Evolutionary conservation across 306 rosid genomes (phyloP).

Genomic region (Quercus wislizeni): DNA sequence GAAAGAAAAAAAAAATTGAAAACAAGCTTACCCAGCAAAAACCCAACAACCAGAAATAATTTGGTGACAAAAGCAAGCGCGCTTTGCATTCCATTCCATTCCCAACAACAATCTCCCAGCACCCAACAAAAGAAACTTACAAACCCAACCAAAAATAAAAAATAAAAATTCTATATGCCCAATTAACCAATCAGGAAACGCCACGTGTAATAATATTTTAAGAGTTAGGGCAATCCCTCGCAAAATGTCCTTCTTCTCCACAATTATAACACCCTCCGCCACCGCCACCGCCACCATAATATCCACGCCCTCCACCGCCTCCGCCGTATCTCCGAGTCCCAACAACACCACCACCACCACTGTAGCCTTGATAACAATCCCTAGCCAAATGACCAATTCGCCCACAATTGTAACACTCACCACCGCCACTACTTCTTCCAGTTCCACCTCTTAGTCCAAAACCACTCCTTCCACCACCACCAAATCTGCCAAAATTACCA

Average conservation of each 20-base stretch:
- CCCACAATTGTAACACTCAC: conserved; percentile 68
- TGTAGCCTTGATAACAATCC: no score
- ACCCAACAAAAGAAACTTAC: conserved; percentile 5
- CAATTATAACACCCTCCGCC: conserved; percentile 59
- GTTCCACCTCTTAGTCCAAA: conserved; percentile 16
- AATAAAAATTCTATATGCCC: not conserved
- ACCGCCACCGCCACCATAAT: conserved; percentile 12
- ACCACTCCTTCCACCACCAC: conserved; percentile 23
- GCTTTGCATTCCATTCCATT: conserved; percentile 7
- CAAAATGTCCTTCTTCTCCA: conserved; percentile 84
- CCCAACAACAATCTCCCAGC: conserved; percentile 18
- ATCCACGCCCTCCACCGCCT: conserved; percentile 27
- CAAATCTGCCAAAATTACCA: conserved; percentile 22
- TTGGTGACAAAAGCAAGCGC: conserved; percentile 1
- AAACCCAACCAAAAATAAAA: not conserved
- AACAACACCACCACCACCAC: conserved; percentile 31
- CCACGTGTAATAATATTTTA: conserved; percentile 30
- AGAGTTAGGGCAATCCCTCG: conserved; percentile 57
- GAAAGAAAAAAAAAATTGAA: not conserved
- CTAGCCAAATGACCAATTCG: conserved; percentile 55
- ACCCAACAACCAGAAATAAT: conserved; percentile 23
- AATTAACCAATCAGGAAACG: not conserved
- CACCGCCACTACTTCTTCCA: conserved; percentile 19
- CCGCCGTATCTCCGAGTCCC: conserved; percentile 23
- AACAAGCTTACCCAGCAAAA: conserved; percentile 23